Base-by-base conservation (phyloP, 768 basidiomycete species). In the Tricholoma bakamatsutake region DNA sequence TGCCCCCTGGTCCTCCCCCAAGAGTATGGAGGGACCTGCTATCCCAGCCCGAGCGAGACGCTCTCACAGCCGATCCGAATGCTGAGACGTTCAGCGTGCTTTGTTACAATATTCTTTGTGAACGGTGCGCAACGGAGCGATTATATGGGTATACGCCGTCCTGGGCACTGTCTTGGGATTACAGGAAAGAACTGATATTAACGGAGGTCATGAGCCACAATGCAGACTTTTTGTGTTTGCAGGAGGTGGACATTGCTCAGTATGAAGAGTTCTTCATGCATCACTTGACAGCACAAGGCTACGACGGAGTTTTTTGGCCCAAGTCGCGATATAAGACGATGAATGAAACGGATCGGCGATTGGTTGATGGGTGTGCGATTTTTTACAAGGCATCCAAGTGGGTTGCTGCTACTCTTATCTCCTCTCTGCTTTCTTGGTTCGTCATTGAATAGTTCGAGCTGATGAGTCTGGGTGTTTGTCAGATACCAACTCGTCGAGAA, bases 141-240 rank as follows among this genome's bases (percentile, higher is more conserved):
- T 71, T 95, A 68, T 99, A 98, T 68, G 93, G 93, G 1, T 99
- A 99, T 71, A 98, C 97, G 0, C 97, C 97, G 1, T 79, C 85
- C 1, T 98, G 97, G 96, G 97, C 97, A 0, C 76, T 99, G 37
- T 76, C 82, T n/a, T 99, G 97, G 97, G 83, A 88, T 45, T 98
- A 94, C 66, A 83, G 97, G 57, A 93, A 90, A 71, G 88, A 91
- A 52, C 74, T 88, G 56, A 93, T 99, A 60, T 67, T 97, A 61
- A 80, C 84, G 34, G 95, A 99, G 73, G 76, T 98, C 49, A 78
- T 86, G 69, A 80, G 81, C 61, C 84, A 89, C 60, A 80, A 88
- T 39, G 80, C 90, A 53, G 97, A 99, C 71, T 87, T 99, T 62
- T 68, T 98, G 51, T 98, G 97, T 68, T 71, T 99, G 57, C 96